phyloP scores from a whole-genome alignment of 257 asterid species.

The Verbena officinalis region DNA sequence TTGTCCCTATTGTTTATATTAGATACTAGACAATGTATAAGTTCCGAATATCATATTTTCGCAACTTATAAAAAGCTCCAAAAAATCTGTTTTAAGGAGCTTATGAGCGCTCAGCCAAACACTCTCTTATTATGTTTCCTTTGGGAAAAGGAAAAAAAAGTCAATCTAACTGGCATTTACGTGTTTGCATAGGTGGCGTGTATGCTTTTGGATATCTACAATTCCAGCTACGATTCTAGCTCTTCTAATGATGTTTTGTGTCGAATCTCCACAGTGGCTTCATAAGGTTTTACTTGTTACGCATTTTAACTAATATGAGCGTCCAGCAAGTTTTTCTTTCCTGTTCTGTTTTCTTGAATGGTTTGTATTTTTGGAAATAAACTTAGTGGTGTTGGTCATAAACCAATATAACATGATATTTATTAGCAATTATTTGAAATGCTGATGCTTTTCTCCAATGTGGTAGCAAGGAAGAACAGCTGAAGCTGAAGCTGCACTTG shows the following conservation, averaged over 20 bases:
- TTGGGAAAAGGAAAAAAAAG: too few species aligned
- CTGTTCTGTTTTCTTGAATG: slow-evolving; percentile 6
- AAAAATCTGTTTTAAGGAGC: too few species aligned
- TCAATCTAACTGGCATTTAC: too few species aligned
- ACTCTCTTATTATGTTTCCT: too few species aligned
- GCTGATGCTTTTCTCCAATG: too few species aligned
- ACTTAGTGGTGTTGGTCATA: background rate
- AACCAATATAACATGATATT: background rate
- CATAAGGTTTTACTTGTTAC: slow-evolving; percentile 65
- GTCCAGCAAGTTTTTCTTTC: background rate
- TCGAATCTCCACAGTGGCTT: slow-evolving; percentile 92
- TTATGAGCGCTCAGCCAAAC: too few species aligned
- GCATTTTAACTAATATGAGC: slow-evolving; percentile 11
- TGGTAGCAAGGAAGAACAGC: slow-evolving; percentile 71
- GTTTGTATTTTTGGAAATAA: background rate
- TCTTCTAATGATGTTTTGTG: slow-evolving; percentile 81
- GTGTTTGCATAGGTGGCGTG: slow-evolving; percentile 77
- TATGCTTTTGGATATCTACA: slow-evolving; percentile 82
- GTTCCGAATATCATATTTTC: too few species aligned
- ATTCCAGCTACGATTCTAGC: slow-evolving; percentile 79
- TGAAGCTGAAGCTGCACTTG: slow-evolving; percentile 85
- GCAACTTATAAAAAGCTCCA: too few species aligned
- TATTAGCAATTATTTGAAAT: too few species aligned
- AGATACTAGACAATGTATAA: too few species aligned
- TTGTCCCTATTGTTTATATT: too few species aligned